Evolutionary conservation across 805 yeast genomes (phyloP).

Genomic region (Metschnikowia baotianmanensis): DNA sequence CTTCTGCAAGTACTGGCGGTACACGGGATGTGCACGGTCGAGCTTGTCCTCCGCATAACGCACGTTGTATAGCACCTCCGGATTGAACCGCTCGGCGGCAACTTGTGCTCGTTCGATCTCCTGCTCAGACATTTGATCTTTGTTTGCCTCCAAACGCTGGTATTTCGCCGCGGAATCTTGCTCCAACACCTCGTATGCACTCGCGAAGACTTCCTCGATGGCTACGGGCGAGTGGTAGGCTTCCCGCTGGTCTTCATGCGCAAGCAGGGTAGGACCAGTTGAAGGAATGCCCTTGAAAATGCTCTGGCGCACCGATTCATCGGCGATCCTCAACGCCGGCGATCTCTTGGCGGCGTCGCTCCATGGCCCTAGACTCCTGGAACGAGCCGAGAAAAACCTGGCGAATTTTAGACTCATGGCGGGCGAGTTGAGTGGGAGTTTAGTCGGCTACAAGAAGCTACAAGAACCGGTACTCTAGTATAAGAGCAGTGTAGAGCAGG

Average conservation of each 20-base stretch:
- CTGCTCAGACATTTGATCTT: slow-evolving; percentile 20
- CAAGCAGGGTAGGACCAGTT: slow-evolving; percentile 54
- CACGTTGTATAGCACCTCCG: slow-evolving; percentile 77
- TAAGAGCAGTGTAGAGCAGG: too few relatives aligned
- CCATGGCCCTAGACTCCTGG: slow-evolving; percentile 28
- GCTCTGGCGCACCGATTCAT: slow-evolving; percentile 21
- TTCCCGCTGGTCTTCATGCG: slow-evolving; percentile 38
- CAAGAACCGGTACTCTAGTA: not conserved
- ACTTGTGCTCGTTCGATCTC: slow-evolving; percentile 36
- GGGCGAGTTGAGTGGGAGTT: not conserved
- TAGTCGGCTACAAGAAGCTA: slow-evolving; percentile 1
- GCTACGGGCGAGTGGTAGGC: slow-evolving; percentile 68
- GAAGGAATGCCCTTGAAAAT: slow-evolving; percentile 23
- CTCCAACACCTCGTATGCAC: slow-evolving; percentile 60
- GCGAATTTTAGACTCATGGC: slow-evolving; percentile 17
- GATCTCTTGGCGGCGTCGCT: slow-evolving; percentile 31
- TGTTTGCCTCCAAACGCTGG: slow-evolving; percentile 25
- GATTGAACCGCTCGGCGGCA: slow-evolving; percentile 72
- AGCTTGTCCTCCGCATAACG: slow-evolving; percentile 43
- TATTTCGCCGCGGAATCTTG: slow-evolving; percentile 45
- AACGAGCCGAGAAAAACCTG: slow-evolving; percentile 15
- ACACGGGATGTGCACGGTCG: slow-evolving; percentile 78
- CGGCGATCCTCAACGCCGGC: slow-evolving; percentile 24
- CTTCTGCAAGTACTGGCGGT: slow-evolving; percentile 61
- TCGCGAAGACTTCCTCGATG: slow-evolving; percentile 68